Evolutionary conservation across 176 grass and related monocot species (phyloP).

Genomic region (Rhipidocladum racemiflorum): DNA sequence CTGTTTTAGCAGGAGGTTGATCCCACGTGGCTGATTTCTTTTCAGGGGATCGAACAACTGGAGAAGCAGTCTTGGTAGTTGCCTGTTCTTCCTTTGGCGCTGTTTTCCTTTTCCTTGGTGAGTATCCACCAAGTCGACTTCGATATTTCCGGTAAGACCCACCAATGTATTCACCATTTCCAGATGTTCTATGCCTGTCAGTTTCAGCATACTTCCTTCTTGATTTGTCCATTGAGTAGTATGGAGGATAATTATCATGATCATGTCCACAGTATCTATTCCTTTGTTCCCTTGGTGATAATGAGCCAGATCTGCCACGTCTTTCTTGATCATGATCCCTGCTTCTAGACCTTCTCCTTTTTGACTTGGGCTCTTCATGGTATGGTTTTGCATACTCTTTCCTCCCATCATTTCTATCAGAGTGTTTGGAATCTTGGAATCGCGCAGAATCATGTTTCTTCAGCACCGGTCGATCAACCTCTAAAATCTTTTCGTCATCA

Average conservation of each 20-base stretch:
- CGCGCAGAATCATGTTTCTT: constrained; percentile 55
- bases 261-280: constrained; percentile 38
- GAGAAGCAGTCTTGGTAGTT: constrained; percentile 33
- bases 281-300: constrained; percentile 53
- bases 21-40: constrained; percentile 89
- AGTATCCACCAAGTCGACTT: constrained; percentile 77
- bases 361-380: constrained; percentile 51
- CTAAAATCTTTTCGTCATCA: constrained; percentile 32
- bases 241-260: constrained; percentile 34
- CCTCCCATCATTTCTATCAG: constrained; percentile 51
- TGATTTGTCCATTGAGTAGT: constrained; percentile 45
- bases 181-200: constrained; percentile 57
- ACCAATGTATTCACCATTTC: constrained; percentile 47
- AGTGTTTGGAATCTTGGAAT: constrained; percentile 36
- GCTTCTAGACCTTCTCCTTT: constrained; percentile 85
- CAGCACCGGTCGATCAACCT: constrained; percentile 41
- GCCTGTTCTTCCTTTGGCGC: constrained; percentile 32
- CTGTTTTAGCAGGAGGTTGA: constrained; percentile 58
- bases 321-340: constrained; percentile 51
- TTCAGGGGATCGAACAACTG: constrained; percentile 40
- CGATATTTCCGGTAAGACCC: constrained; percentile 53
- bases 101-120: constrained; percentile 82
- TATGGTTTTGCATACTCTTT: constrained; percentile 51
- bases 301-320: constrained; percentile 50
- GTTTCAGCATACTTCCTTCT: constrained; percentile 59